phyloP scores from a whole-genome alignment of 2,329 filamentous ascomycete species.

The Fusarium tuaranense region DNA sequence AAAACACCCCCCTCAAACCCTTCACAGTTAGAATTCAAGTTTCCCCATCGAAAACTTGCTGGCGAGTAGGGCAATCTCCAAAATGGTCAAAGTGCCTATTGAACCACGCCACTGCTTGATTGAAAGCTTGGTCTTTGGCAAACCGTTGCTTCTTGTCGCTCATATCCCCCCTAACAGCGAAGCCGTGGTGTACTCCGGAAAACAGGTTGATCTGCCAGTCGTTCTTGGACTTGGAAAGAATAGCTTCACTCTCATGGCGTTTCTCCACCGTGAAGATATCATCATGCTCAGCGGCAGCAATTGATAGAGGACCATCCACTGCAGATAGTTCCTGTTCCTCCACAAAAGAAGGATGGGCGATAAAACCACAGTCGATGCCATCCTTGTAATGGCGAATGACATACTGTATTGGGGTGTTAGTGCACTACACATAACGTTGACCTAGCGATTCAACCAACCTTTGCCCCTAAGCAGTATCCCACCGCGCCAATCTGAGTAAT shows the following conservation, averaged over 20 bases:
- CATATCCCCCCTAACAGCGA: not conserved
- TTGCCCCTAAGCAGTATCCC: conserved; percentile 83
- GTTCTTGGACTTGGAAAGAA: not conserved
- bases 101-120: not conserved
- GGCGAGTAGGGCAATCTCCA: not conserved
- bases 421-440: not conserved
- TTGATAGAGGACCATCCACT: not conserved
- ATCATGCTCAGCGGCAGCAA: not conserved
- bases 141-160: not conserved
- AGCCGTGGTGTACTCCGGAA: not conserved
- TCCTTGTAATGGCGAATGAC: not conserved
- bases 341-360: not conserved
- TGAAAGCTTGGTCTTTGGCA: not conserved
- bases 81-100: not conserved
- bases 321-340: not conserved
- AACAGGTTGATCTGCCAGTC: not conserved
- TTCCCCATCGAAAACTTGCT: not conserved
- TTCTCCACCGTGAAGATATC: not conserved
- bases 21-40: not conserved
- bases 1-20: too few relatives aligned
- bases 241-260: not conserved
- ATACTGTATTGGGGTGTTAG: not conserved
- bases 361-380: not conserved
- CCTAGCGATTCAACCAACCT: conserved; percentile 54
- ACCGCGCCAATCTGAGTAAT: conserved; percentile 70